Evolutionary conservation across 2,329 filamentous ascomycete species (phyloP), one percentile per base, ranked within the genome.

Genomic region (Exophiala mesophila): DNA sequence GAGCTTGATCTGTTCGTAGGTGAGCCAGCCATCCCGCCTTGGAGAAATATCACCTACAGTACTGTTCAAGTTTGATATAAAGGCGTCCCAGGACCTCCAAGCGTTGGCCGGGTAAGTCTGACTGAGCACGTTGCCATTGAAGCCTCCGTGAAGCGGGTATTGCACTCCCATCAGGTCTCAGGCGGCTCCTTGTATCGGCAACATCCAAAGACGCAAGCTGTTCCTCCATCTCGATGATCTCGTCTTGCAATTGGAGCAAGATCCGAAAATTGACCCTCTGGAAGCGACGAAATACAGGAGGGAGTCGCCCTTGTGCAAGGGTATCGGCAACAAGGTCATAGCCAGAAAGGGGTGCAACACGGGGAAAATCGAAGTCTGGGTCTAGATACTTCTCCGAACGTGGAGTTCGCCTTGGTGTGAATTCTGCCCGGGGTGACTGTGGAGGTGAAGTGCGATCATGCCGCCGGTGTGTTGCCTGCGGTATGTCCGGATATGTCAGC

Each of bases 171-270:
- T 60, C 44, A 57, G 61, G 29, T 55, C 61, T 39, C 57, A 57
- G 23, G 53, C 53, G 35, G 56, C 47, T 29, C 59, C 59, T 38
- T 64, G 60, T 48, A 63, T 63, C 45, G 62, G 61, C 37, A 7
- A 37, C 34, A 42, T 95, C 89, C 1, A 92, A 64, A 0, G 72
- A 69, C 13, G 78, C 76, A 1, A 96, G 73, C 44, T 89, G 80
- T 56, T 88, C 82, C 63, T 95, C 88, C 26, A 94, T 70, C 55
- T 90, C 83, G 20, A 74, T 72, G 13, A 95, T 77, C 60, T 94
- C 87, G 58, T 94, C 88, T 62, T 95, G 89, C 12, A 94, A 71
- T 49, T 92, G 82, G 0, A 95, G 70, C 2, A 96, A 68, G 2
- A 94, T 67, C 2, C 89, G 81, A 59, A 94, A 88, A 55, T 92